phyloP scores from a whole-genome alignment of 345 rosid species.

The Sisymbrium altissimum region DNA sequence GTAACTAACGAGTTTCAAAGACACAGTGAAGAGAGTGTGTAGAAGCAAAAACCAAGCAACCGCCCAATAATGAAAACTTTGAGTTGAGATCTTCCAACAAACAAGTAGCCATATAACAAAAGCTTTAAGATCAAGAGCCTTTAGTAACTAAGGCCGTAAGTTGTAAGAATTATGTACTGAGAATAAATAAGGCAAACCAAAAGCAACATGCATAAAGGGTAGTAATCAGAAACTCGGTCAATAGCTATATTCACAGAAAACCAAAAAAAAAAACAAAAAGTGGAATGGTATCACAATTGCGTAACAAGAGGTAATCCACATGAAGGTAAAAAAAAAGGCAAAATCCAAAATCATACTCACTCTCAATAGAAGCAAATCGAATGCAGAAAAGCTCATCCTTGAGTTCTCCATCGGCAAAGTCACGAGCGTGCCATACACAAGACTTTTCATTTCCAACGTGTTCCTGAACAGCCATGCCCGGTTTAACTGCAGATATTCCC shows the following conservation, averaged over 20 bases:
- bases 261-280: too few species aligned
- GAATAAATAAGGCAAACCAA: background rate
- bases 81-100: background rate
- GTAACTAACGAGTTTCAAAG: background rate
- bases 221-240: too few species aligned
- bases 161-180: background rate
- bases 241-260: too few species aligned
- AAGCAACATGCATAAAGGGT: background rate
- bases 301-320: too few species aligned
- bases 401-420: slow-evolving; percentile 69
- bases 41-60: background rate
- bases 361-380: slow-evolving; percentile 36
- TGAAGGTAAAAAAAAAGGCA: too few species aligned
- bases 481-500: slow-evolving; percentile 39
- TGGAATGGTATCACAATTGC: too few species aligned
- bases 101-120: background rate
- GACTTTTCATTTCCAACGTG: slow-evolving; percentile 77
- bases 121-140: background rate
- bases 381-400: slow-evolving; percentile 41
- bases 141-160: background rate
- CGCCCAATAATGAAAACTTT: background rate
- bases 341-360: slow-evolving; percentile 20
- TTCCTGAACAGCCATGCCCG: slow-evolving; percentile 55
- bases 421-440: slow-evolving; percentile 71
- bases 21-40: background rate